Evolutionary conservation across 768 basidiomycete species (phyloP), one percentile per base, ranked within the genome.

Genomic region (Auricularia auricula-judae): DNA sequence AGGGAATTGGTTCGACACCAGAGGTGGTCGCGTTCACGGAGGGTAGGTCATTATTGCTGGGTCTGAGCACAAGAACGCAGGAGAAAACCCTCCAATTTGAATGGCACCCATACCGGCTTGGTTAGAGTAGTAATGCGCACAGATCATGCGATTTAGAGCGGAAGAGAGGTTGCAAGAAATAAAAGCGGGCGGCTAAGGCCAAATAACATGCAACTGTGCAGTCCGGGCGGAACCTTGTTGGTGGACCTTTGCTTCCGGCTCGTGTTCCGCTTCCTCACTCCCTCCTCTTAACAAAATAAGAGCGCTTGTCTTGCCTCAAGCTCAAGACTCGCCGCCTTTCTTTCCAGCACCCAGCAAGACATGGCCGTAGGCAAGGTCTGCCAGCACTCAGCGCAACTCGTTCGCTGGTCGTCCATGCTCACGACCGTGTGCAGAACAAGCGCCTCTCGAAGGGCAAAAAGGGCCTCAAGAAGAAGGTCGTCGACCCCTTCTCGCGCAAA

Each of bases 381-480:
- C 75, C 23, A 29, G 3, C 36, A 43, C 34, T 63, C 54, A 62
- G 39, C 54, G 29, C 44, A n/a, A 3, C 39, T 21, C 39, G 11
- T 21, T 29, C 39, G 39, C 39, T 42, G 35, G 64, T 33, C 16
- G 29, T 42, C 59, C 56, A 63, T 68, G 47, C 70, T 66, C 63
- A 58, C 64, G 44, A 42, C 36, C 14, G 47, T 43, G 53, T 61
- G 14, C 70, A 98, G 92, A 98, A 98, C 82, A 99, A 99, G 81
- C 88, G 93, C 76, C 85, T 95, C 71, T 94, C 93, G 61, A 97
- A 97, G 82, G 93, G 93, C 73, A 95, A 95, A 86, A 95, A 95
- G 83, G 93, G 93, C 76, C 88, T 98, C 83, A 99, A 99, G 93
- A 99, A 98, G 84, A 97, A 98, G 88, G 94, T 97, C 76, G 93